Evolutionary conservation across 2,329 filamentous ascomycete genomes (phyloP), one percentile per base, ranked within the genome.

Genomic region (Scedosporium aurantiacum): DNA sequence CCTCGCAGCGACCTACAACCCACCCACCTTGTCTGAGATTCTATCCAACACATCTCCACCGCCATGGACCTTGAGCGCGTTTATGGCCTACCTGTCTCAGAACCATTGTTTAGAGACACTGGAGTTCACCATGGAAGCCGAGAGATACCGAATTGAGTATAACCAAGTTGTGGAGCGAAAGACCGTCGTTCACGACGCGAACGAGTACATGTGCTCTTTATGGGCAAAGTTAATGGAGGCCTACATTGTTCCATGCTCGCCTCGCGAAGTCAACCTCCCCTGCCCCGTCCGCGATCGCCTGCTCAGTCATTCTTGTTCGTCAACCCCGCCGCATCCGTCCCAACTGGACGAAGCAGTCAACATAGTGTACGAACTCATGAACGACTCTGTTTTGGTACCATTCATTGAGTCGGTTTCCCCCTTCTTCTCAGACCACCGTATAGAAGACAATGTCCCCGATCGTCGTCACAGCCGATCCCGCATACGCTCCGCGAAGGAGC

Each of bases 51-150:
- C 83, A 54, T 90, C 94, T 41, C 86, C 90, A 7, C 86, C 91
- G 47, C 94, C 94, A 66, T 97, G 91, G 82, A 96, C 92, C 0
- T 79, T 97, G 7, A 87, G 85, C 63, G 93, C 93, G 37, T 97
- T 97, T 74, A 97, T 94, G 85, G 92, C 92, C 61, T 97, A 96
- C 70, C 82, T 97, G 3, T 97, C 93, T 1, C 92, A 96, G 70
- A 97, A 97, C 69, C 93, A 97, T 74, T 99, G 94, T 71, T 79
- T 97, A 65, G 94, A 99, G 74, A 97, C 92, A 1, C 79, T 99
- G 45, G 94, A 97, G 71, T 99, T 99, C 73, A 96, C 92, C 47
- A 88, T 97, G 80, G 94, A 97, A 72, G 89, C 93, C 23, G 89
- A 91, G 62, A 84, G 91, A 63, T 99, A 97, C 71, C 82, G 85